These are phyloP conservation scores for Vitis rotundifolia DNA, from an alignment of 164 flowering plant species.

Conservation along the genomic window DNA sequence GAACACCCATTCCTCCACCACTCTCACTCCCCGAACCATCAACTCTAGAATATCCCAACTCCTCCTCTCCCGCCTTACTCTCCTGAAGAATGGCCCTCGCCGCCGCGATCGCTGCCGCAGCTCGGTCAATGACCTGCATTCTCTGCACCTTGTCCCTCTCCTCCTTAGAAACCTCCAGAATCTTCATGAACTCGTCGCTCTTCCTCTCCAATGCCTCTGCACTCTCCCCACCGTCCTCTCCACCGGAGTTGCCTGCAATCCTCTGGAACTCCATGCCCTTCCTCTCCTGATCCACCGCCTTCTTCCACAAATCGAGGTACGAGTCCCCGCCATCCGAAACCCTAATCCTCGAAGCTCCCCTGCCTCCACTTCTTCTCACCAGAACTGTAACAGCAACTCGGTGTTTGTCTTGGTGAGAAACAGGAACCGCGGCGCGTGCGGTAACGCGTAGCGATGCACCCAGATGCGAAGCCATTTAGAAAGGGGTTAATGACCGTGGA, in stretches of 20 bases:
- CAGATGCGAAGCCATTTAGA: constrained; percentile 30
- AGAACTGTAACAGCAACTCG: neutral
- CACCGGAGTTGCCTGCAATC: constrained; percentile 35
- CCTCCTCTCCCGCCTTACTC: constrained; percentile 8
- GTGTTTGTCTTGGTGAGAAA: neutral
- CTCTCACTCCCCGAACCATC: constrained; percentile 1
- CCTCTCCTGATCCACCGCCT: constrained; percentile 56
- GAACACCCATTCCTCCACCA: neutral
- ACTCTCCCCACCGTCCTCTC: neutral
- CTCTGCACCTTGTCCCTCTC: constrained; percentile 85
- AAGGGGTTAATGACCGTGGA: constrained; percentile 1
- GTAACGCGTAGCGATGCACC: constrained; percentile 15
- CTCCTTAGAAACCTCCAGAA: constrained; percentile 69
- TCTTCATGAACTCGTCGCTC: constrained; percentile 63
- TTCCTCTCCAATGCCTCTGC: constrained; percentile 58
- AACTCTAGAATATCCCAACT: neutral
- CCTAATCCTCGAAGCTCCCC: constrained; percentile 21
- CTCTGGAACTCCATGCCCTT: constrained; percentile 56
- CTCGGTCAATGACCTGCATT: constrained; percentile 89
- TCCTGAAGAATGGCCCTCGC: constrained; percentile 64
- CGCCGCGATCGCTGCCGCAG: constrained; percentile 91
- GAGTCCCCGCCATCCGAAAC: constrained; percentile 47
- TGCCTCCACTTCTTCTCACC: neutral
- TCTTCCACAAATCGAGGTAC: constrained; percentile 87
- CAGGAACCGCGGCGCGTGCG: constrained; percentile 21